Base-by-base conservation (phyloP, 345 rosid genomes). In the Gossypium stocksii region DNA sequence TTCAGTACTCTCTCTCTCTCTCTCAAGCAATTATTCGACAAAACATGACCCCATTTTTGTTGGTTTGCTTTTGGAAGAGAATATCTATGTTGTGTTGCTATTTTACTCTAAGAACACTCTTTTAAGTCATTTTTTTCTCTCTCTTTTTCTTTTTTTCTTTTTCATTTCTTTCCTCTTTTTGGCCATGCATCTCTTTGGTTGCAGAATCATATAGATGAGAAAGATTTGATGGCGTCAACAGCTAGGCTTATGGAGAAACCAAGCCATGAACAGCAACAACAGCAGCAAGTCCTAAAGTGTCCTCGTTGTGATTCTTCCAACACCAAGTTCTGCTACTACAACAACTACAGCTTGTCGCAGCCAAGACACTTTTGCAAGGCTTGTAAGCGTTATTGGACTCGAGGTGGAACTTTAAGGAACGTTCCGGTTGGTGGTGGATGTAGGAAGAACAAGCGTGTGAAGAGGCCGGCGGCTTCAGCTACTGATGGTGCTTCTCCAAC, bases 231-330 rank as follows among this genome's bases (percentile, higher is more conserved):
- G 89, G 76, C 84, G 11, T 82, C 93, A 29, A 73, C 86, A 58
- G 53, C 69, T 68, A 84, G 78, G 73, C 68, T 74, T 66, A 77
- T 82, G 86, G 88, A 84, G 71, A 80, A 77, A 75, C 80, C 82
- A 54, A 76, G 71, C 63, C 78, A 76, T 61, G 71, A 76, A 23
- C 49, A 76, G 43, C 85, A 79, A 29, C 83, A 78, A 10, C 89
- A 79, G 22, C 81, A 41, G 38, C 83, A 69, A 3, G 81, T 88
- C 54, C 87, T 88, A 2, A 90, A 85, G 79, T 90, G 95, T 67
- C 95, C 95, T 63, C 92, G 95, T n/a, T 90, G 95, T 56, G 90
- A 91, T 46, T 91, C 96, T 0, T 83, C 89, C 0, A 91, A 89
- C 84, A 89, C 93, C 12, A 91, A 91, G 82, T 89, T 89, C 75